A percentile compares a stretch with the other conserved stretches of the same genome.
Evolutionary conservation across 345 rosid genomes (phyloP).

Genomic region (Eucalyptus paniculata): DNA sequence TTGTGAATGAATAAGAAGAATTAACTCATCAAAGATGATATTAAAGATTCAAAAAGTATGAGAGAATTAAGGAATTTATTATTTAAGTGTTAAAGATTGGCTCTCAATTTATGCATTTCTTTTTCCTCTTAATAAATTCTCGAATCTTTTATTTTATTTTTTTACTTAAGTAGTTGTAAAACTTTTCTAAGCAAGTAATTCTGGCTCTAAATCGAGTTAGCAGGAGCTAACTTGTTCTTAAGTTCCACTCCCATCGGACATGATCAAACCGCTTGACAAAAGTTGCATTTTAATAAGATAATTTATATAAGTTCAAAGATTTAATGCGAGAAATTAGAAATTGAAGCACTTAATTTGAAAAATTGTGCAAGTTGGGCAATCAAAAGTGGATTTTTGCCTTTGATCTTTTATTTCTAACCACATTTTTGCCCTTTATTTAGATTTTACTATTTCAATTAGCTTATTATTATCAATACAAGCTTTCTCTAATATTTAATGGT

Average conservation of each 20-base stretch:
- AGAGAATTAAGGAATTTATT: not conserved
- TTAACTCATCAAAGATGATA: not conserved
- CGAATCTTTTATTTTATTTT: too few species aligned
- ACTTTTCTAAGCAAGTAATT: too few species aligned
- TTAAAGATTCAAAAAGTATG: not conserved
- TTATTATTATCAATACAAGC: not conserved
- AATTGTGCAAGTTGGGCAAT: not conserved
- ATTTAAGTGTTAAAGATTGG: not conserved
- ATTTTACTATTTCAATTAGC: not conserved
- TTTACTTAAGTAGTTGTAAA: too few species aligned
- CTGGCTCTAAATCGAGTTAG: too few species aligned
- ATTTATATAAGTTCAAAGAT: too few species aligned
- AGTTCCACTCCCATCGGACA: not conserved
- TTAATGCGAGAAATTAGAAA: not conserved
- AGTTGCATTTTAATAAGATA: not conserved
- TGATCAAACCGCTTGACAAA: not conserved
- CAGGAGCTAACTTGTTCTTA: not conserved
- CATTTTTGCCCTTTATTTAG: not conserved
- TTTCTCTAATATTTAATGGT: not conserved
- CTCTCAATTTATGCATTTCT: not conserved
- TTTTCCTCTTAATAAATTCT: not conserved
- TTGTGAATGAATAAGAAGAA: not conserved
- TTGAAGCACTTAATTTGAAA: not conserved
- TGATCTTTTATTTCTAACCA: not conserved
- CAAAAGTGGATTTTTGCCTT: not conserved